Evolutionary conservation across 495 filamentous ascomycete species (phyloP).

Genomic region (Aspergillus incahuasiensis): DNA sequence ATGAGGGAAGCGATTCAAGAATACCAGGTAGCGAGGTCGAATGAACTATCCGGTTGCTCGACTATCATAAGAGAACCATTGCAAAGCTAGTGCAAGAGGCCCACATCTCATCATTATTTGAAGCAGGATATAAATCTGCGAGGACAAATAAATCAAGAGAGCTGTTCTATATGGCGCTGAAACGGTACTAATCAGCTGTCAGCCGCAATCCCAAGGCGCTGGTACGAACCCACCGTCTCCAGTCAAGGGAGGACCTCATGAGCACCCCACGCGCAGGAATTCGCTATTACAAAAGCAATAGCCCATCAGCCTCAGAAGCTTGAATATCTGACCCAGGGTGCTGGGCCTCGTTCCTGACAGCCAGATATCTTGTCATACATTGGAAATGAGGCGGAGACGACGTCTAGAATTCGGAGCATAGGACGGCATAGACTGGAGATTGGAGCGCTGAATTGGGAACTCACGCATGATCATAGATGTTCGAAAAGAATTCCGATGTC

Average conservation of each 20-base stretch:
- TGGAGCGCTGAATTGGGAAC: not conserved
- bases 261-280: slow-evolving; percentile 1
- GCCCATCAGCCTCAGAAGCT: slow-evolving; percentile 2
- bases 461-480: not conserved
- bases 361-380: not conserved
- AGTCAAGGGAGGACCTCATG: not conserved
- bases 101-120: too few species aligned
- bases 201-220: not conserved
- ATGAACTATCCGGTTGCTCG: too few species aligned
- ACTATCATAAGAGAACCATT: too few species aligned
- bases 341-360: not conserved
- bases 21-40: too few species aligned
- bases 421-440: not conserved
- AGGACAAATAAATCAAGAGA: too few species aligned
- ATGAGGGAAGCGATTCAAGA: too few species aligned
- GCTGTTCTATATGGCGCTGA: not conserved
- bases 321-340: not conserved
- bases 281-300: not conserved
- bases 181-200: not conserved
- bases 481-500: not conserved
- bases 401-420: not conserved
- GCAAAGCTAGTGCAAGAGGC: too few species aligned
- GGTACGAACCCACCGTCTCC: not conserved
- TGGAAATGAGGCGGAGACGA: not conserved
- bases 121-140: too few species aligned